Evolutionary conservation across 306 rosid species (phyloP), one percentile per base, ranked within the genome.

Genomic region (Trichosanthes cucumerina): DNA sequence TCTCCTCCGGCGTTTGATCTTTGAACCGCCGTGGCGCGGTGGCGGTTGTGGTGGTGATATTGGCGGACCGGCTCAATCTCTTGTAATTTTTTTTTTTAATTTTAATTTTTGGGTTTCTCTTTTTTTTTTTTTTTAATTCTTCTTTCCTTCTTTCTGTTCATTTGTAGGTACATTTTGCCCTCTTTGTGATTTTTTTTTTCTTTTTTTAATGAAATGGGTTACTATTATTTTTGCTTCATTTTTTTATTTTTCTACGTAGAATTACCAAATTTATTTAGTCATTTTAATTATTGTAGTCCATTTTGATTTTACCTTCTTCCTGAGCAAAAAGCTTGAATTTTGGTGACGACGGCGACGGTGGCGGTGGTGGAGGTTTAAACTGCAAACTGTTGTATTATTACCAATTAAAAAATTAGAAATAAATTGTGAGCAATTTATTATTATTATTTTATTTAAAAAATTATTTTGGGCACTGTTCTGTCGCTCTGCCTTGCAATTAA

Each of bases 51-150:
- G 75, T 41, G 62, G 81, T 78, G 81, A 63, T 78, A 63, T 78
- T 78, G 75, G 81, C 81, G 41, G 75, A 63, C 44, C 75, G 81
- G 81, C 81, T 78, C 81, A 78, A 78, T 78, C 81, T 78, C 81
- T 63, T 78, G 70, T 63, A 46, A 46, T 78, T 78, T 9, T 13
- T 1, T 15, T 5, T 43, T 47, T 3, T 15, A 3, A 15, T 6
- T 34, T 33, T 63, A 31, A 63, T 15, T 63, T 63, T 31, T 0
- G 19, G 41, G 3, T 24, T 43, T 43, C 11, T 19, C 18, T 28
- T 18, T 38, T 2, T 7, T 14, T 7, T n/a, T 2, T 3, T 19
- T 5, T 12, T 15, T n/a, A n/a, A n/a, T n/a, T 66, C 46, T 36
- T 6, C 4, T 64, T 69, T 26, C 4, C 5, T 59, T 3, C 36